These are phyloP conservation scores for Tricladium varicosporioides DNA, from an alignment of 2,329 filamentous ascomycete genomes.

Conservation along the genomic window DNA sequence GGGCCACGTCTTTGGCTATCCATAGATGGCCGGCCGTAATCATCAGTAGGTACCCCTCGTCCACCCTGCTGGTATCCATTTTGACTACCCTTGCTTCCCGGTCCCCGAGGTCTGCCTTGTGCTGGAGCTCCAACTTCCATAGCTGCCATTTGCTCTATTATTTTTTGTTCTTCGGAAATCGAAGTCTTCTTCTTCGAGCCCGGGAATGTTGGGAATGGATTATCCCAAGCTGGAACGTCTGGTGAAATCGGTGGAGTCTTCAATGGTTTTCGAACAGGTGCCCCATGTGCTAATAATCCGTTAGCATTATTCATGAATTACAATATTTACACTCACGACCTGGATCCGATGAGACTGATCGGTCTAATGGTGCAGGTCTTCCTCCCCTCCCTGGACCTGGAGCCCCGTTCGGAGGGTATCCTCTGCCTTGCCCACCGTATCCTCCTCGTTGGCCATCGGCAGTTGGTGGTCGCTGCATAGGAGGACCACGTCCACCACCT, in stretches of 20 bases:
- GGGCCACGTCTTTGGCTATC: conserved; percentile 16
- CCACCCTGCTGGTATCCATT: conserved; percentile 10
- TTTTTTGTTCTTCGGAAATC: conserved; percentile 39
- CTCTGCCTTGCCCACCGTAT: conserved; percentile 28
- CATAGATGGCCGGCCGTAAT: conserved; percentile 26
- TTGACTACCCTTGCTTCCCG: conserved; percentile 27
- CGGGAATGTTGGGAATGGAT: conserved; percentile 47
- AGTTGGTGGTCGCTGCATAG: conserved; percentile 29
- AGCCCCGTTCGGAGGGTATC: conserved; percentile 25
- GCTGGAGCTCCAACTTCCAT: conserved; percentile 29
- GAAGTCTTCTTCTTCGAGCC: conserved; percentile 39
- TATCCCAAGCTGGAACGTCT: conserved; percentile 42
- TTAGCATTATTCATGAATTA: conserved; percentile 14
- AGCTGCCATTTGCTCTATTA: conserved; percentile 30
- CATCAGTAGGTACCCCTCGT: conserved; percentile 21
- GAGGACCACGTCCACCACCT: conserved; percentile 26
- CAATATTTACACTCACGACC: conserved; percentile 31
- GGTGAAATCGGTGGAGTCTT: conserved; percentile 38
- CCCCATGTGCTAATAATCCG: conserved; percentile 16
- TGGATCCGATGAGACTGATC: conserved; percentile 25
- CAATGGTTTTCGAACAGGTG: conserved; percentile 24
- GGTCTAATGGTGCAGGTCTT: conserved; percentile 25
- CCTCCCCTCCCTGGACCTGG: conserved; percentile 24
- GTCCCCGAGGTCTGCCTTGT: conserved; percentile 18
- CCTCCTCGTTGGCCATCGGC: conserved; percentile 25